phyloP scores from a whole-genome alignment of 2,329 filamentous ascomycete genomes.

The Sarocladium strictum region DNA sequence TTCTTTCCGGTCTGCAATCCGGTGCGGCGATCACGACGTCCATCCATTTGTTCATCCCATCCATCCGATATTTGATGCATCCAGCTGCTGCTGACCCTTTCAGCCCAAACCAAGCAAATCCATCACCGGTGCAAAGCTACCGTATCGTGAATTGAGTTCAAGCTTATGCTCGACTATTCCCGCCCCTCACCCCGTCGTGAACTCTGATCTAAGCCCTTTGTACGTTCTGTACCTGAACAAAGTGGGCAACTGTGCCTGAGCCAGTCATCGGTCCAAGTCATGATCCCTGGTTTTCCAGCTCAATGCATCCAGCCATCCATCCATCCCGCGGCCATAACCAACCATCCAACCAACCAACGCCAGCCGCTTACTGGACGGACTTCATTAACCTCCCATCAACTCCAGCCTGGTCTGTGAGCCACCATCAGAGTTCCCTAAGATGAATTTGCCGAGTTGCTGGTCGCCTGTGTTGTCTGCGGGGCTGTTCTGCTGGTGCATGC shows the following conservation, averaged over 20 bases:
- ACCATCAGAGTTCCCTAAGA: no score
- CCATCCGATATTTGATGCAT: background rate
- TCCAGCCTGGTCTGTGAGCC: background rate
- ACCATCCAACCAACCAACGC: background rate
- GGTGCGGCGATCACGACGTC: no score
- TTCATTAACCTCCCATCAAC: background rate
- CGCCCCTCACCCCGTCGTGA: background rate
- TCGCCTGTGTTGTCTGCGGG: background rate
- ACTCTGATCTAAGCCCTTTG: no score
- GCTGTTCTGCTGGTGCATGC: background rate
- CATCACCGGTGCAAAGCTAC: background rate
- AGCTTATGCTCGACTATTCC: slow-evolving; percentile 1
- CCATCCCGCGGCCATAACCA: background rate
- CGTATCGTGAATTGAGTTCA: slow-evolving; percentile 8
- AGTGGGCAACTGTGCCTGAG: no score
- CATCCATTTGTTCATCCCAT: no score
- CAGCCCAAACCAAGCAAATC: background rate
- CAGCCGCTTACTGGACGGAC: background rate
- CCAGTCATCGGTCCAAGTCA: background rate
- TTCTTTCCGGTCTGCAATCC: no score
- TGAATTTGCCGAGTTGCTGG: background rate
- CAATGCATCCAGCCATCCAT: background rate
- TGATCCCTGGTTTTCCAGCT: slow-evolving; percentile 3
- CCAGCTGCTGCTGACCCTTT: background rate
- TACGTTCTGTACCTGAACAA: no score